Conservation (phyloP, 2,329 filamentous ascomycete species). For the Ophiostoma australiae region DNA sequence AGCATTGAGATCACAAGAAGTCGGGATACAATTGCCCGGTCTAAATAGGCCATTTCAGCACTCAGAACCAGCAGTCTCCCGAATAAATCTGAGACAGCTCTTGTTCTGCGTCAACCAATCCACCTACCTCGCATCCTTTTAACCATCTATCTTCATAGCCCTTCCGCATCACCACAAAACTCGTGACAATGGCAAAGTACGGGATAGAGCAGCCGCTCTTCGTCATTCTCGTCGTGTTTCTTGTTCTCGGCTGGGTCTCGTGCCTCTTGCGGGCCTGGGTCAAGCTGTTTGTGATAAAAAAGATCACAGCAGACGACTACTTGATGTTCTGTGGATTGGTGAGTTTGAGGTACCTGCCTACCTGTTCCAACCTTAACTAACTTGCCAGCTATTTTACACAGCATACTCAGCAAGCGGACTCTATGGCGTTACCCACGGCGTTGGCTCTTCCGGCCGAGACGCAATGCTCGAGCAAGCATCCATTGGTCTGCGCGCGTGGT, state of each 20-base stretch:
- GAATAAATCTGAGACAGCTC: neutral
- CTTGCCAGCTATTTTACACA: conserved; percentile 35
- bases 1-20: neutral
- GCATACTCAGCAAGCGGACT: conserved; percentile 34
- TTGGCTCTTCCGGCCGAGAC: conserved; percentile 30
- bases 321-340: conserved; percentile 46
- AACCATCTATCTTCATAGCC: neutral
- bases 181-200: conserved; percentile 20
- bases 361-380: conserved; percentile 12
- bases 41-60: neutral
- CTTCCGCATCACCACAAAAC: neutral
- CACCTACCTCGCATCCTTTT: neutral
- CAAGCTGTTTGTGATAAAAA: conserved; percentile 41
- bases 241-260: conserved; percentile 32
- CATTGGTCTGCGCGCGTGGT: conserved; percentile 37
- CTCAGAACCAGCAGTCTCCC: neutral
- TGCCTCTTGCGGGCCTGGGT: conserved; percentile 43
- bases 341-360: conserved; percentile 19
- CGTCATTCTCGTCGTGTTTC: conserved; percentile 22
- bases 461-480: conserved; percentile 29
- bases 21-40: neutral
- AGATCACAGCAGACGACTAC: conserved; percentile 44
- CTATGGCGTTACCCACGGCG: conserved; percentile 34
- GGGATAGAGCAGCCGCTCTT: conserved; percentile 24
- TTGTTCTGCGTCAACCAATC: neutral